These are phyloP conservation scores for Paraglomus occultum DNA, from an alignment of 192 early-diverging fungal genomes.

Conservation along the genomic window DNA sequence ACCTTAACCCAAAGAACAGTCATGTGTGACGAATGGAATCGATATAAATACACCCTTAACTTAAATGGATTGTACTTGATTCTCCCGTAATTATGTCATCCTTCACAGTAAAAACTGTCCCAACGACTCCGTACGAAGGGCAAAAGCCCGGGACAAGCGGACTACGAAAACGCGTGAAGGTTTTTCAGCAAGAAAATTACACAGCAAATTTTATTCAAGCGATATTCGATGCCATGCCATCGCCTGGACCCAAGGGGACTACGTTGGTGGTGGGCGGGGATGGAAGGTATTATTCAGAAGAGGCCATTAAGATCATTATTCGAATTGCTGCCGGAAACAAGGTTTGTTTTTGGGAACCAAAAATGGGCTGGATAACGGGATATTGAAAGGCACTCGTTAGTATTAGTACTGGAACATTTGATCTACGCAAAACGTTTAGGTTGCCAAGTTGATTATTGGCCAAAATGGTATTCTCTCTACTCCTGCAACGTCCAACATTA, in stretches of 20 bases:
- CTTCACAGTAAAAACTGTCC: conserved; percentile 44
- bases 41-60: too few relatives aligned
- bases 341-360: conserved; percentile 40
- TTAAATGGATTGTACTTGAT: too few relatives aligned
- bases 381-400: not conserved
- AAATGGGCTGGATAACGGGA: too few relatives aligned
- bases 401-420: not conserved
- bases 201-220: conserved; percentile 97
- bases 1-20: too few relatives aligned
- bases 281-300: conserved; percentile 85
- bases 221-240: conserved; percentile 80
- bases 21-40: too few relatives aligned
- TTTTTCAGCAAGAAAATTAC: conserved; percentile 94
- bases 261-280: conserved; percentile 95
- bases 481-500: conserved; percentile 92
- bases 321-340: conserved; percentile 79
- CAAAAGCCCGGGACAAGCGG: conserved; percentile 98
- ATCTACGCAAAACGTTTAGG: conserved; percentile 42
- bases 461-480: conserved; percentile 92
- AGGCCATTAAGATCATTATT: conserved; percentile 88
- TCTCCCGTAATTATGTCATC: not conserved
- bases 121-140: conserved; percentile 77
- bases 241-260: conserved; percentile 67
- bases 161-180: conserved; percentile 91
- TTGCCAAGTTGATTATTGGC: conserved; percentile 86